Base-by-base conservation (phyloP, 2,329 filamentous ascomycete genomes). In the Endothia cerciana region DNA sequence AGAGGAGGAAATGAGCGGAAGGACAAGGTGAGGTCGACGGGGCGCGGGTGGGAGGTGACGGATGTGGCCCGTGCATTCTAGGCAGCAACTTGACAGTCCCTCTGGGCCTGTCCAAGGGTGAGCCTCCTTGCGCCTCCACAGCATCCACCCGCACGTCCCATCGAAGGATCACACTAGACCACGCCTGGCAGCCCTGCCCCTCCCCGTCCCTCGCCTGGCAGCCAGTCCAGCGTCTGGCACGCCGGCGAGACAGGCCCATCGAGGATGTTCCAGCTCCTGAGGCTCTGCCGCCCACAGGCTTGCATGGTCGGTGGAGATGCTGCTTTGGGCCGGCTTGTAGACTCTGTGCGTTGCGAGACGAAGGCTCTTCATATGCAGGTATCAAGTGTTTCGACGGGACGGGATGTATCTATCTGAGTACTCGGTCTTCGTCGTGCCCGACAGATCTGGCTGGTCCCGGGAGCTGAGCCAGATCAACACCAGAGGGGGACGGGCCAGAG, bases 51-150 rank as follows among this genome's bases (percentile, higher is more conserved):
- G 40, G 30, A 60, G 40, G 40, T 47, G 22, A 60, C 28, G 58
- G 58, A 19, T 22, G 47, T 38, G 60, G 60, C 25, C 60, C 60
- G 60, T 62, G 60, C 47, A 59, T 43, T 62, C 49, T 62, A 62
- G 60, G 60, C 60, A 62, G 60, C 60, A 51, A 47, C 47, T 47
- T 55, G 59, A 22, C n/a, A 30, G 36, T 22, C 3, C 19, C 45
- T 49, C 41, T 28, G n/a, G n/a, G 43, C 41, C 59, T 49, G 43
- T 49, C 28, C 60, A 38, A 38, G 60, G 60, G 33, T 62, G 36
- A 51, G 22, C 33, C 33, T 61, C 59, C 60, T 62, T 53, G 33
- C 47, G 57, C 57, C 57, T 59, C 57, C 57, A 43, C 57, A 41
- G 40, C 38, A 36, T 17, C 51, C 51, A n/a, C 19, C 51, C 19